Percentiles rank a stretch among this genome's conserved stretches.
These are phyloP conservation scores for Gossypium mustelinum DNA, from an alignment of 345 rosid species.

Conservation along the genomic window DNA sequence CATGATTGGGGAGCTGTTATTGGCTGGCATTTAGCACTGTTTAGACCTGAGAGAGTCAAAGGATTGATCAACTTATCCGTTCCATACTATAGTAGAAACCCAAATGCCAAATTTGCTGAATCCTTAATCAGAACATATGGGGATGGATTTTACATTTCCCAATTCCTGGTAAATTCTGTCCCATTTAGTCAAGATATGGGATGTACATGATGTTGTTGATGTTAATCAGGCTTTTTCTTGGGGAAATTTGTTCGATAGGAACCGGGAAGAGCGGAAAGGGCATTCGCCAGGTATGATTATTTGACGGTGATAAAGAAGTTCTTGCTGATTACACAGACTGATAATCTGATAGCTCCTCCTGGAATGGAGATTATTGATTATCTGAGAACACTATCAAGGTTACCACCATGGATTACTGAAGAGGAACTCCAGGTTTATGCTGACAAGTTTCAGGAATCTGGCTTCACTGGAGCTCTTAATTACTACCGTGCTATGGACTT, in stretches of 20 bases:
- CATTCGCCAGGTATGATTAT: conserved; percentile 56
- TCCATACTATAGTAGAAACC: conserved; percentile 42
- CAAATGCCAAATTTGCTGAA: conserved; percentile 30
- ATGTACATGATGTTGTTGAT: background rate
- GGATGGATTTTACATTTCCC: conserved; percentile 51
- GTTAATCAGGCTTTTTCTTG: background rate
- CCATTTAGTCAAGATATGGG: background rate
- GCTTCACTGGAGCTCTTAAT: conserved; percentile 59
- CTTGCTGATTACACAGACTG: conserved; percentile 42
- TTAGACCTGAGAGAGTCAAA: conserved; percentile 55
- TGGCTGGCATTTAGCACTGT: conserved; percentile 49
- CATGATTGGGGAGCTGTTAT: conserved; percentile 67
- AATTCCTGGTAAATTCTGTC: conserved; percentile 51
- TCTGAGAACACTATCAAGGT: conserved; percentile 40
- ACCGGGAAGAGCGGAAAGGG: conserved; percentile 69
- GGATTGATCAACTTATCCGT: conserved; percentile 43
- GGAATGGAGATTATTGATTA: conserved; percentile 61
- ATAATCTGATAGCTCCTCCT: conserved; percentile 50
- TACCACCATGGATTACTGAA: conserved; percentile 64
- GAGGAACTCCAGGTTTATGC: conserved; percentile 60
- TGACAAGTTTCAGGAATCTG: conserved; percentile 57
- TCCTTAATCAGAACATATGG: conserved; percentile 28
- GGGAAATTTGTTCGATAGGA: conserved; percentile 29
- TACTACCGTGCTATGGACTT: conserved; percentile 64
- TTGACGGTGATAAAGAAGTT: conserved; percentile 68